Base-by-base conservation (phyloP, 768 basidiomycete genomes). In the Mycena epipterygia region DNA sequence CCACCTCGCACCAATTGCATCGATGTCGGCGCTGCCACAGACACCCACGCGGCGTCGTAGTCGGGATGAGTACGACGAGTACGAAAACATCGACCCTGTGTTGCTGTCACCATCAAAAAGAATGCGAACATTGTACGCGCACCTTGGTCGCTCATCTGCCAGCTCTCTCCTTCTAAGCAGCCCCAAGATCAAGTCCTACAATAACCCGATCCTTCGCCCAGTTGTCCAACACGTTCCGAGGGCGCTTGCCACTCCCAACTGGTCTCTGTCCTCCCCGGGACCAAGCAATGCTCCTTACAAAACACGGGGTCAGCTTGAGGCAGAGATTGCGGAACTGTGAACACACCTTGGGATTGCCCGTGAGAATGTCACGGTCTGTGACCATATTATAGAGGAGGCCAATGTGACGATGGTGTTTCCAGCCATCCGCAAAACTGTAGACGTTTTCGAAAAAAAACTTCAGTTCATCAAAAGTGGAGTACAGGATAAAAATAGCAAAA, bases 361-460 rank as follows among this genome's bases (percentile, higher is more conserved):
- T 23, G 48, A 63, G 25, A 53, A 49, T 41, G 49, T 63, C 21
- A 29, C 42, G 0, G 68, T 62, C 7, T 63, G 64, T 11, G 62
- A 73, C 29, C 29, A 41, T 16, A 64, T 73, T 21, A 52, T 73
- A 9, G 72, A 73, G 58, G 68, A 58, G 25, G 61, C 53, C 12
- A 69, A 73, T 63, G 72, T 68, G 30, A 69, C 64, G 58, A 64
- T 73, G 49, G 64, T 70, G 2, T 44, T 65, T n/a, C n/a, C n/a
- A n/a, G n/a, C n/a, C n/a, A n/a, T n/a, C n/a, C n/a, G n/a, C n/a
- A n/a, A n/a, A n/a, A n/a, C n/a, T n/a, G n/a, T n/a, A n/a, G n/a
- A n/a, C n/a, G n/a, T n/a, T n/a, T n/a, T n/a, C n/a, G n/a, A n/a
- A n/a, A n/a, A n/a, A n/a, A n/a, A n/a, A n/a, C n/a, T n/a, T n/a